Conservation (phyloP, 805 yeast species). For the Candida broadrunensis region DNA sequence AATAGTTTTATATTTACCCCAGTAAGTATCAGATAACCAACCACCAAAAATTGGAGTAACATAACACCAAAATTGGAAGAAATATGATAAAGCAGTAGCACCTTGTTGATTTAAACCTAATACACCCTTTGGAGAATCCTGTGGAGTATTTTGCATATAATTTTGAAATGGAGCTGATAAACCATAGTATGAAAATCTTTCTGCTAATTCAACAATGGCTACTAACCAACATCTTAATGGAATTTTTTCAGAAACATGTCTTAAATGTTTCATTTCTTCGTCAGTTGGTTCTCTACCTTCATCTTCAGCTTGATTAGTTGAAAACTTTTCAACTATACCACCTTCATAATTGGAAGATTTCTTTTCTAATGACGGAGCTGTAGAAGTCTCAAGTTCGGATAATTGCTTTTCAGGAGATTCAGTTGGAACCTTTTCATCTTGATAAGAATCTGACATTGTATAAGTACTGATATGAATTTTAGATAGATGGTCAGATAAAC, state of each 20-base stretch:
- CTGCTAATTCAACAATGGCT: constrained; percentile 73
- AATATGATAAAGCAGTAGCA: constrained; percentile 70
- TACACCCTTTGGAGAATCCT: constrained; percentile 42
- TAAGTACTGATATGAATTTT: too few relatives aligned
- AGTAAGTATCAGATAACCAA: constrained; percentile 67
- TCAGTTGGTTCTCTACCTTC: constrained; percentile 49
- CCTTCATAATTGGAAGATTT: not conserved
- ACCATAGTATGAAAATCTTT: constrained; percentile 80
- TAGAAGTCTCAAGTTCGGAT: constrained; percentile 1
- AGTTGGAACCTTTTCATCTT: constrained; percentile 2
- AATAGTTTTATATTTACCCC: constrained; percentile 72
- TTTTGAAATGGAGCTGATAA: constrained; percentile 73
- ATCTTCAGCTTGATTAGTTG: constrained; percentile 14
- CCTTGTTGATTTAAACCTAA: constrained; percentile 57
- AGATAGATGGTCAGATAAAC: not conserved
- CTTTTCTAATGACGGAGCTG: not conserved
- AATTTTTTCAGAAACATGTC: constrained; percentile 50
- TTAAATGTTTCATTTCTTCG: constrained; percentile 49
- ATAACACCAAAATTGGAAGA: constrained; percentile 81
- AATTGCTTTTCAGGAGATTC: constrained; percentile 5
- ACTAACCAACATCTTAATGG: constrained; percentile 61
- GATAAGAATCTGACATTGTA: constrained; percentile 1
- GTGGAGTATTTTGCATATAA: constrained; percentile 63
- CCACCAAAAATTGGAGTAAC: constrained; percentile 79
- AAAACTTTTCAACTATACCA: not conserved